Conservation (phyloP, 177 flowering plant species). For the Vitis hybrid region DNA sequence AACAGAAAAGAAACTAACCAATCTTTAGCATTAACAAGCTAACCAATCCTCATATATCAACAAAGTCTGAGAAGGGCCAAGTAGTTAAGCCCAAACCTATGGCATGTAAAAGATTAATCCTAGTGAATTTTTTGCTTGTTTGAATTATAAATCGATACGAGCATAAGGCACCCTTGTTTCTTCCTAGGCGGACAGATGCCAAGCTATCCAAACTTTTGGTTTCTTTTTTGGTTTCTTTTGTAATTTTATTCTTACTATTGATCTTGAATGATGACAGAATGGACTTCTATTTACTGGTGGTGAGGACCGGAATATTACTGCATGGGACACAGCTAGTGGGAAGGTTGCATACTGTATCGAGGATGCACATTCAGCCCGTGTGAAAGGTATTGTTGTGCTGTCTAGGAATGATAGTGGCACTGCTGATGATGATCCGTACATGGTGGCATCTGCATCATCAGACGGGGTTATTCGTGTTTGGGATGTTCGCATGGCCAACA, state of each 20-base stretch:
- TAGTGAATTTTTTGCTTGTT: neutral
- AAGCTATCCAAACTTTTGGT: too few species aligned
- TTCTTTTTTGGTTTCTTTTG: neutral
- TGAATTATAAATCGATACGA: too few species aligned
- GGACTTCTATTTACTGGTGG: slow-evolving; percentile 82
- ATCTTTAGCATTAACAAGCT: too few species aligned
- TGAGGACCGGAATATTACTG: slow-evolving; percentile 77
- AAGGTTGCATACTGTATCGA: slow-evolving; percentile 74
- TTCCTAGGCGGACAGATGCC: too few species aligned
- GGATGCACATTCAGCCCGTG: slow-evolving; percentile 79
- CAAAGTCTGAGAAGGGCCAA: too few species aligned
- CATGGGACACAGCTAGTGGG: slow-evolving; percentile 85
- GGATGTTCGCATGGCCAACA: slow-evolving; percentile 75
- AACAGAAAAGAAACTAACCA: too few species aligned
- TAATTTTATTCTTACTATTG: neutral
- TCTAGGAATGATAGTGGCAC: slow-evolving; percentile 28
- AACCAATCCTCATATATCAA: too few species aligned
- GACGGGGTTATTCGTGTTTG: slow-evolving; percentile 90
- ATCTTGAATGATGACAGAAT: slow-evolving; percentile 42
- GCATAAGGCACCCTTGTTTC: too few species aligned
- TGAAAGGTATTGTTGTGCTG: slow-evolving; percentile 83
- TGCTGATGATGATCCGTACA: slow-evolving; percentile 47
- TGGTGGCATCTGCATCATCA: slow-evolving; percentile 87
- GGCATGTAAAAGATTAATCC: too few species aligned
- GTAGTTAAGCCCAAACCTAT: too few species aligned